Percentiles rank a stretch among this genome's conserved stretches.
phyloP scores from a whole-genome alignment of 345 rosid species.

The Eucalyptus leucophloia region DNA sequence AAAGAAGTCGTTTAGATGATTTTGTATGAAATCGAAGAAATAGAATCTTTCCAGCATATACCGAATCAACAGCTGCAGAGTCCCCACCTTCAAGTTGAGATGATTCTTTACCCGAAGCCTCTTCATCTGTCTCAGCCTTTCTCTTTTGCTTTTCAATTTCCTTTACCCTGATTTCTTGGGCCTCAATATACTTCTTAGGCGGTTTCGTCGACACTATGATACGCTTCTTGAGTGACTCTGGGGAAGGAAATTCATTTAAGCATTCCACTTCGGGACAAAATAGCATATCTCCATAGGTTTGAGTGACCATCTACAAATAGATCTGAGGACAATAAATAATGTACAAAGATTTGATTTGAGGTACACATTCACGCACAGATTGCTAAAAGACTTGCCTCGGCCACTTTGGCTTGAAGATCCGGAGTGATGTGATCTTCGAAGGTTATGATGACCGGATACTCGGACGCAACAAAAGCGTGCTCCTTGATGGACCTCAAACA shows the following conservation, averaged over 20 bases:
- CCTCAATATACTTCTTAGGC: slow-evolving; percentile 65
- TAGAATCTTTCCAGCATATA: background rate
- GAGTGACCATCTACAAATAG: slow-evolving; percentile 54
- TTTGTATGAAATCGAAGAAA: background rate
- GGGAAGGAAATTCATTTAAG: slow-evolving; percentile 91
- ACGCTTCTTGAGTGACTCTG: slow-evolving; percentile 45
- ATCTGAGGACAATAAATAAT: background rate
- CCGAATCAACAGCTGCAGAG: slow-evolving; percentile 10
- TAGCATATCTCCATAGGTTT: slow-evolving; percentile 71
- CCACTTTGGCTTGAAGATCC: slow-evolving; percentile 85
- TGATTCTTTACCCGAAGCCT: slow-evolving; percentile 65
- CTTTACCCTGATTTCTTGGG: slow-evolving; percentile 23
- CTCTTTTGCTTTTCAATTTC: slow-evolving; percentile 29
- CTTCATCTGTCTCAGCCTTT: slow-evolving; percentile 23
- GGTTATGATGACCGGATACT: slow-evolving; percentile 83
- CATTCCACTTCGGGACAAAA: slow-evolving; percentile 58
- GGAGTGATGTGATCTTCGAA: slow-evolving; percentile 92
- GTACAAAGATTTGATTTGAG: background rate
- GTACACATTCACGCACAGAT: background rate
- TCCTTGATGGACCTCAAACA: slow-evolving; percentile 68
- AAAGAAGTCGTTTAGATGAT: background rate
- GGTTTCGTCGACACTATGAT: slow-evolving; percentile 89
- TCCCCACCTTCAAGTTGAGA: slow-evolving; percentile 16
- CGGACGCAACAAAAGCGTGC: slow-evolving; percentile 63
- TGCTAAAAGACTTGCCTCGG: slow-evolving; percentile 25